Base-by-base conservation (phyloP, 1,284 basidiomycete genomes). In the Ustilago curta region DNA sequence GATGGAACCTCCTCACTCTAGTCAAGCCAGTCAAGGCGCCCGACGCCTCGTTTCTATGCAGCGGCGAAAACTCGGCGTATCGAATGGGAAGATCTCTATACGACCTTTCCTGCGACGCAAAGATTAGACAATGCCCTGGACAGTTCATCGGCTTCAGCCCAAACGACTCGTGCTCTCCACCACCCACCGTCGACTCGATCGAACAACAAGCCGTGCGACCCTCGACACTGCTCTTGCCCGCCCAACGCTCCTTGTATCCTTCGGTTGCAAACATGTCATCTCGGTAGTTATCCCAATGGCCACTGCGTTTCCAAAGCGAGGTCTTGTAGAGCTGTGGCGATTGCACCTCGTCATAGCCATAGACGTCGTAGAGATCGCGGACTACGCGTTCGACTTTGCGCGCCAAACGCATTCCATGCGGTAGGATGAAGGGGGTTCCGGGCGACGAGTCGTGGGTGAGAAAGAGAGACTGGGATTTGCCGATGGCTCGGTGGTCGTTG, bases 211-310 rank as follows among this genome's bases (percentile, higher is more conserved):
- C 59, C 2, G 23, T 56, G 6, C 60, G 54, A 8, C 19, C 40
- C 14, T 55, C 58, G 18, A 60, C 39, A 18, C 61, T 65, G 23
- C 39, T 49, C 35, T 16, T 35, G 44, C 70, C 52, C 7, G 25
- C 16, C n/a, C 55, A 40, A 18, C 67, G 59, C 43, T 70, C 70
- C 47, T 80, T 70, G 52, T 82, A 84, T 1, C 83, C 83, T 56
- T 82, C 68, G 11, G 77, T 77, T 37, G 75, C 70, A 53, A 84
- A 84, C 83, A 84, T 84, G 48, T 84, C 83, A 19, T 82, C 79
- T n/a, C 83, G 69, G 56, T 84, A 84, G 42, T 84, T 84, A 55
- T 84, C 82, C 83, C 83, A 84, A 50, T 84, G 83, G 1, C 83
- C 83, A 37, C 73, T 77, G 8, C 63, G 67, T 47, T 83, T 78